These are phyloP conservation scores for Candida krabiensis DNA, from an alignment of 805 yeast species.

Conservation along the genomic window DNA sequence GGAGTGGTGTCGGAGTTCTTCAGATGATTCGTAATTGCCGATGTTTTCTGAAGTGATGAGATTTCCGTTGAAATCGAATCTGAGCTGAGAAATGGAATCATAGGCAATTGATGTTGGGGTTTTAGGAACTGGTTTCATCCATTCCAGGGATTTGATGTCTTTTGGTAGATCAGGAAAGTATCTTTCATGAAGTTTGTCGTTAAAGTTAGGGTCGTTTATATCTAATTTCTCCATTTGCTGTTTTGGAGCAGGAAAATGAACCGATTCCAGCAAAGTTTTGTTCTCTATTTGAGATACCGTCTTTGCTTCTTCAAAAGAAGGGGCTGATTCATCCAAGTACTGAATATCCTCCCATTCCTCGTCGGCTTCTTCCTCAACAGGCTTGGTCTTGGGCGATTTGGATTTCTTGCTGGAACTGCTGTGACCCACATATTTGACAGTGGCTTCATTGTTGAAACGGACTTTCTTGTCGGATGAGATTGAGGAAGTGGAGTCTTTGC, in stretches of 20 bases:
- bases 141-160: constrained; percentile 77
- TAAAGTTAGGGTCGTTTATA: constrained; percentile 74
- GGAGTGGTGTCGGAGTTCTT: constrained; percentile 91
- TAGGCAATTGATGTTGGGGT: constrained; percentile 40
- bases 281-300: constrained; percentile 34
- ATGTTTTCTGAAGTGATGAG: constrained; percentile 46
- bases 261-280: constrained; percentile 31
- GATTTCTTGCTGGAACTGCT: constrained; percentile 2
- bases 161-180: constrained; percentile 88
- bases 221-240: constrained; percentile 40
- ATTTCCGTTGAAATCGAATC: constrained; percentile 89
- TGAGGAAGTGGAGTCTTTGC: constrained; percentile 18
- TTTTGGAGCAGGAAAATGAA: constrained; percentile 67
- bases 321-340: constrained; percentile 50
- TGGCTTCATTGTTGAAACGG: constrained; percentile 32
- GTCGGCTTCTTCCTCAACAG: constrained; percentile 17
- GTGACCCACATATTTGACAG: constrained; percentile 29
- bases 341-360: constrained; percentile 52
- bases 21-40: constrained; percentile 16
- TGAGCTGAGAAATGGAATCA: constrained; percentile 61
- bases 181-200: constrained; percentile 74
- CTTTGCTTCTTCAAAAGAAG: constrained; percentile 45
- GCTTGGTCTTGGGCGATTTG: constrained; percentile 7
- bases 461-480: constrained; percentile 27
- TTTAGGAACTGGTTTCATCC: constrained; percentile 80